Conservation (phyloP, 306 rosid genomes). For the Gleditsia sinensis region DNA sequence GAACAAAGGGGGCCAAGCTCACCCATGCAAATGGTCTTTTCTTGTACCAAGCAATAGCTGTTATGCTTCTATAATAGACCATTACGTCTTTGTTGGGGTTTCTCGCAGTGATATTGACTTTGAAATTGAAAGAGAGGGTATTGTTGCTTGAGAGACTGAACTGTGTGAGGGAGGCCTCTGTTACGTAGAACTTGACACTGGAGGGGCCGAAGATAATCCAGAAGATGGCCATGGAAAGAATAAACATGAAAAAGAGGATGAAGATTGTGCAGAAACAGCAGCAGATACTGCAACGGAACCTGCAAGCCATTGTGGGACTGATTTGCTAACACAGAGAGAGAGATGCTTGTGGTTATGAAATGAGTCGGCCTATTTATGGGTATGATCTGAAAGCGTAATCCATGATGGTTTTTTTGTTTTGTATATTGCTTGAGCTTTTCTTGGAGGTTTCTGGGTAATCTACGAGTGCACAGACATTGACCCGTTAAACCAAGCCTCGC, state of each 20-base stretch:
- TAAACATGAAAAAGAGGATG: not conserved
- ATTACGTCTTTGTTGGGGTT: slow-evolving; percentile 38
- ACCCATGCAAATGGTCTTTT: not conserved
- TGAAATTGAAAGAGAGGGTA: slow-evolving; percentile 33
- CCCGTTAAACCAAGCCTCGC: not conserved
- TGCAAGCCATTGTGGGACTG: slow-evolving; percentile 10
- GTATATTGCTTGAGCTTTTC: not conserved
- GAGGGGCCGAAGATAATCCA: slow-evolving; percentile 19
- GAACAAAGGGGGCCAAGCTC: slow-evolving; percentile 40
- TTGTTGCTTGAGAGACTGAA: slow-evolving; percentile 41
- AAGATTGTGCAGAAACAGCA: slow-evolving; percentile 18
- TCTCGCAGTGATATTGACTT: slow-evolving; percentile 34
- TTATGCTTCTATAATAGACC: slow-evolving; percentile 33
- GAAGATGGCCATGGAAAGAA: not conserved
- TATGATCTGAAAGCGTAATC: not conserved
- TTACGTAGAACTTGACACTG: slow-evolving; percentile 33
- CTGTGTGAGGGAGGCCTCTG: slow-evolving; percentile 33
- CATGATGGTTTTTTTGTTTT: not conserved
- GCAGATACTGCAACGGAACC: not conserved
- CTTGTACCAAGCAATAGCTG: slow-evolving; percentile 35
- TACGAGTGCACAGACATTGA: not conserved
- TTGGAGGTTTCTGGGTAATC: not conserved
- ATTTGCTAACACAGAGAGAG: not conserved
- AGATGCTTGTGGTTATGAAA: not conserved
- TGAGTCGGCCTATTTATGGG: not conserved